A percentile compares a stretch with the other conserved stretches of the same genome.
Evolutionary conservation across 345 rosid genomes (phyloP).

Genomic region (Salix udensis): DNA sequence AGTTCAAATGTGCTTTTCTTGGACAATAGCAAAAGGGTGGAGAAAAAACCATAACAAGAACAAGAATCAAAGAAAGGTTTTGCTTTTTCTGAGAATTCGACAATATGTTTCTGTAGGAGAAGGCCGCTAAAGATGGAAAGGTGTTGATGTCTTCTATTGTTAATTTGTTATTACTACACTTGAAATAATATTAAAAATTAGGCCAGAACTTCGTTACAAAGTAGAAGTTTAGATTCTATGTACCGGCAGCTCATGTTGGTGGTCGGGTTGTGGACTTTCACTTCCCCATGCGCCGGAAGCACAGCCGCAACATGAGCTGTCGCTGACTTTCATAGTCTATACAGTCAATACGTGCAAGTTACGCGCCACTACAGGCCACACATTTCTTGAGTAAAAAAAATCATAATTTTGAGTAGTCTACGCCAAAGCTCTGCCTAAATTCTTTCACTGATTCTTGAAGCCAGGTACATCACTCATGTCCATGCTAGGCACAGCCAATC

Average conservation of each 20-base stretch:
- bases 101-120: too few species aligned
- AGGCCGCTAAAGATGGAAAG: too few species aligned
- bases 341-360: too few species aligned
- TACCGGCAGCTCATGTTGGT: constrained; percentile 4
- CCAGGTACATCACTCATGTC: neutral
- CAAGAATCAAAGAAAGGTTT: neutral
- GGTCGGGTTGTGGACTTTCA: neutral
- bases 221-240: neutral
- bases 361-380: too few species aligned
- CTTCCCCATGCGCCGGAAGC: constrained; percentile 23
- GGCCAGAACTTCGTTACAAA: neutral
- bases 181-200: too few species aligned
- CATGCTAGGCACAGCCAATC: neutral
- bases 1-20: neutral
- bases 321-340: neutral
- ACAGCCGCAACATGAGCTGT: neutral
- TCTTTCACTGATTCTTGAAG: neutral
- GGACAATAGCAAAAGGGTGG: neutral
- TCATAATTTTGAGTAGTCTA: too few species aligned
- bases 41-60: neutral
- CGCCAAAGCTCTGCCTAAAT: neutral
- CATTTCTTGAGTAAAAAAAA: too few species aligned
- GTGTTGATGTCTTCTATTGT: neutral
- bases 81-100: neutral
- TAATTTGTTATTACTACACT: neutral